phyloP scores from a whole-genome alignment of 2,329 filamentous ascomycete genomes.

The Helicocarpus griseus region DNA sequence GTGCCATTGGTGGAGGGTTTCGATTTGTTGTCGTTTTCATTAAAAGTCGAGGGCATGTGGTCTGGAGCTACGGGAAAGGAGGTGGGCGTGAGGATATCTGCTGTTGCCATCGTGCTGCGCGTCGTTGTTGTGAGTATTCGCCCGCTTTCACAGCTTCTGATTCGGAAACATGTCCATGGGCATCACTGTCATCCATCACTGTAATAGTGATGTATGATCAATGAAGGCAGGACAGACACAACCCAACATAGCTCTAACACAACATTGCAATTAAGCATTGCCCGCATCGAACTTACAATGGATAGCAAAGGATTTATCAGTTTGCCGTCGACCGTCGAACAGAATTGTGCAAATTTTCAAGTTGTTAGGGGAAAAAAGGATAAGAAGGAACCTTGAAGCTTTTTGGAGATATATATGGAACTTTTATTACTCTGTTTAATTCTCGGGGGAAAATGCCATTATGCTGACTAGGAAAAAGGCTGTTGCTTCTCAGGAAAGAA shows the following conservation, averaged over 20 bases:
- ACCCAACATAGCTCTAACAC: background rate
- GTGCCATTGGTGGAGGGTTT: background rate
- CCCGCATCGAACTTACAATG: background rate
- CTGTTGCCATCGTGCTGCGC: constrained; percentile 12
- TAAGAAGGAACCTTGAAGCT: background rate
- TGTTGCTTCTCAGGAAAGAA: background rate
- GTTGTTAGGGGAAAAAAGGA: background rate
- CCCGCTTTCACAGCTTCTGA: background rate
- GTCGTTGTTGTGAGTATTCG: constrained; percentile 10
- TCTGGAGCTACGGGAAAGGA: constrained; percentile 4
- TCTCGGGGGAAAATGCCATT: background rate
- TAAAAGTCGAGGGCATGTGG: constrained; percentile 9
- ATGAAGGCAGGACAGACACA: background rate
- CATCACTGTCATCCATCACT: background rate
- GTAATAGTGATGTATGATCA: background rate
- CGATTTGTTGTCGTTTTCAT: background rate
- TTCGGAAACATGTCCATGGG: background rate
- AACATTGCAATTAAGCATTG: background rate
- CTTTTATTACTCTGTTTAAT: background rate
- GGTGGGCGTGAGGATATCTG: constrained; percentile 13
- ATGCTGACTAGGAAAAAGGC: background rate
- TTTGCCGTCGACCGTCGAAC: background rate
- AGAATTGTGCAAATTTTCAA: background rate
- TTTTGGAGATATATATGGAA: background rate
- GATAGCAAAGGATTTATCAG: background rate